A percentile compares a stretch with the other conserved stretches of the same genome.
These are phyloP conservation scores for Gossypium trilobum DNA, from an alignment of 441 rosid species.

Conservation along the genomic window DNA sequence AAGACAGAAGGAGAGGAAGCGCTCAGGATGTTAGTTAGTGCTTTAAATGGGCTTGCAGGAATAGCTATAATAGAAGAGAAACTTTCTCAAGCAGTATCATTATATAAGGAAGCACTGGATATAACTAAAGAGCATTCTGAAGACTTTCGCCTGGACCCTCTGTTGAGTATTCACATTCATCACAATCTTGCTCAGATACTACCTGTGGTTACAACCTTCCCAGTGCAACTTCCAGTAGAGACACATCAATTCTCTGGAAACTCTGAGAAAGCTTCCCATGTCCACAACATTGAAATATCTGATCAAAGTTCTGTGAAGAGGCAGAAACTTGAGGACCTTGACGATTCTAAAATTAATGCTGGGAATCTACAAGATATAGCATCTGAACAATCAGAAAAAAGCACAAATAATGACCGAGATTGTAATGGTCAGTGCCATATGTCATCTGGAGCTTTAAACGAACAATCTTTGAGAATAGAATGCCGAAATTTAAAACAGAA, in stretches of 20 bases:
- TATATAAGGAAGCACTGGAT: slow-evolving; percentile 75
- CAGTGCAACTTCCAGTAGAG: slow-evolving; percentile 26
- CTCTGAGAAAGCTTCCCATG: slow-evolving; percentile 32
- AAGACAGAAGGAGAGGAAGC: slow-evolving; percentile 91
- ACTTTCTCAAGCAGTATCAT: slow-evolving; percentile 49
- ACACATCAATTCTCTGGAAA: slow-evolving; percentile 25
- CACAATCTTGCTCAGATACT: slow-evolving; percentile 83
- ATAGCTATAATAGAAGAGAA: slow-evolving; percentile 71
- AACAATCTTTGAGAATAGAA: slow-evolving; percentile 30
- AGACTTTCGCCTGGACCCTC: slow-evolving; percentile 85
- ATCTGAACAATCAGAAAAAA: slow-evolving; percentile 21
- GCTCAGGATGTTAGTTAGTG: slow-evolving; percentile 73
- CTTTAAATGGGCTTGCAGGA: slow-evolving; percentile 93
- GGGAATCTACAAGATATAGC: slow-evolving; percentile 17
- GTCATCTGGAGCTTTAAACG: slow-evolving; percentile 25
- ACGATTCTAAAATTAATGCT: slow-evolving; percentile 24
- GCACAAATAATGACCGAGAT: slow-evolving; percentile 23
- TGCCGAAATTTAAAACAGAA: slow-evolving; percentile 64
- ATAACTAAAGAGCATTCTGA: slow-evolving; percentile 59
- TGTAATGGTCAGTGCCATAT: slow-evolving; percentile 25
- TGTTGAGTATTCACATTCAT: slow-evolving; percentile 82
- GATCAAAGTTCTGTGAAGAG: slow-evolving; percentile 39
- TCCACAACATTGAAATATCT: slow-evolving; percentile 23
- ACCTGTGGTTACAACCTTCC: slow-evolving; percentile 29
- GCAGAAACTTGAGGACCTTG: slow-evolving; percentile 31